These are phyloP conservation scores for Solanum hybrid DNA, from an alignment of 305 asterid species.

Conservation along the genomic window DNA sequence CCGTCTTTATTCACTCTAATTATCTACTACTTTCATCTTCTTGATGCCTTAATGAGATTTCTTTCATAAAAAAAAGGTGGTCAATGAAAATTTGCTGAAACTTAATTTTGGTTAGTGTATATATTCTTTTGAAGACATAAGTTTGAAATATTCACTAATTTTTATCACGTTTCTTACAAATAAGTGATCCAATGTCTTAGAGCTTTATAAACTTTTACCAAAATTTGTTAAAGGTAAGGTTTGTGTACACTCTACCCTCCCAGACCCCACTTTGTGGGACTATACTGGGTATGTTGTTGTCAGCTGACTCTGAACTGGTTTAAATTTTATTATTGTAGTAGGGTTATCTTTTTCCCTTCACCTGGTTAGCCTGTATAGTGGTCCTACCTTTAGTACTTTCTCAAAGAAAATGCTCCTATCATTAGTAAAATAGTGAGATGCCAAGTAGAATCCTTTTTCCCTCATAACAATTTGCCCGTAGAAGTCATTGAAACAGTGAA, in stretches of 20 bases:
- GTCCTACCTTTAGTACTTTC: background rate
- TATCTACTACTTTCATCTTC: background rate
- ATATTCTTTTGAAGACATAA: background rate
- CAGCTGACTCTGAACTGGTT: background rate
- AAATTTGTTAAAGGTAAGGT: background rate
- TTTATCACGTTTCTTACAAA: background rate
- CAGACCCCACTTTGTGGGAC: background rate
- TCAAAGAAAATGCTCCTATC: background rate
- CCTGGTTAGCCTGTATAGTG: background rate
- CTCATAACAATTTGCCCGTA: background rate
- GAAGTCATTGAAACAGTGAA: background rate
- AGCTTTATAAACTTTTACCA: background rate
- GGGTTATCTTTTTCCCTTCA: background rate
- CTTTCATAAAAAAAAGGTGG: background rate
- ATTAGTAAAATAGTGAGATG: background rate
- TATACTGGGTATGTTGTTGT: background rate
- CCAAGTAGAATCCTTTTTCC: background rate
- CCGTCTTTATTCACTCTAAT: background rate
- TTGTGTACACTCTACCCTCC: background rate
- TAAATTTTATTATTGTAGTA: background rate
- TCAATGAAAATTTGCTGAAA: background rate
- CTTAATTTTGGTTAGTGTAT: background rate
- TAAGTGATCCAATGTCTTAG: background rate
- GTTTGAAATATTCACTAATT: background rate
- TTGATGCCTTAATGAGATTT: background rate